Conservation (phyloP, 1,284 basidiomycete species). For the Puccinia horiana region DNA sequence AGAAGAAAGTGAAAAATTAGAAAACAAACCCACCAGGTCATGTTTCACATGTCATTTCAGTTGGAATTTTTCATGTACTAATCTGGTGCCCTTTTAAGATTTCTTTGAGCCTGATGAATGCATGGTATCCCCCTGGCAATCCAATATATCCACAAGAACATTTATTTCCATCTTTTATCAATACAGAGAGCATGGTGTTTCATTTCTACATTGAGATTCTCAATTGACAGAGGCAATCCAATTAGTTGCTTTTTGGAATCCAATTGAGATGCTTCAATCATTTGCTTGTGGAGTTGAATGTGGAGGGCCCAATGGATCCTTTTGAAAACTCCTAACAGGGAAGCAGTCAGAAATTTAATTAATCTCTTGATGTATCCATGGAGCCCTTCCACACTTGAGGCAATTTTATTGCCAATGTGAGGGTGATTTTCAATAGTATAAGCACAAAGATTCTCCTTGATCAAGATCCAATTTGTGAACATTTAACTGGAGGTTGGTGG, state of each 20-base stretch:
- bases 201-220: neutral
- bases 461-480: neutral
- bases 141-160: too few relatives aligned
- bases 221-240: slow-evolving; percentile 2
- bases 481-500: neutral
- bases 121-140: neutral
- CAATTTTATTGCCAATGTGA: neutral
- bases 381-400: neutral
- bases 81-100: neutral
- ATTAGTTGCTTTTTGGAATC: neutral
- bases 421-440: neutral
- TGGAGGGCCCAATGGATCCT: neutral
- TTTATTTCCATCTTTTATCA: neutral
- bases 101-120: neutral
- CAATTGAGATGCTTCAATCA: neutral
- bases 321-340: neutral
- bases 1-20: too few relatives aligned
- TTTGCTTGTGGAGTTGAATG: neutral
- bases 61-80: neutral
- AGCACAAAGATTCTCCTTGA: neutral
- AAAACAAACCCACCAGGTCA: neutral
- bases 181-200: neutral
- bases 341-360: neutral
- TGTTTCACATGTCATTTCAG: neutral
- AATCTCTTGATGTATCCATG: neutral